Percentiles rank a stretch among this genome's conserved stretches.
phyloP scores from a whole-genome alignment of 139 green algal species.

The Chlorella sorokiniana region DNA sequence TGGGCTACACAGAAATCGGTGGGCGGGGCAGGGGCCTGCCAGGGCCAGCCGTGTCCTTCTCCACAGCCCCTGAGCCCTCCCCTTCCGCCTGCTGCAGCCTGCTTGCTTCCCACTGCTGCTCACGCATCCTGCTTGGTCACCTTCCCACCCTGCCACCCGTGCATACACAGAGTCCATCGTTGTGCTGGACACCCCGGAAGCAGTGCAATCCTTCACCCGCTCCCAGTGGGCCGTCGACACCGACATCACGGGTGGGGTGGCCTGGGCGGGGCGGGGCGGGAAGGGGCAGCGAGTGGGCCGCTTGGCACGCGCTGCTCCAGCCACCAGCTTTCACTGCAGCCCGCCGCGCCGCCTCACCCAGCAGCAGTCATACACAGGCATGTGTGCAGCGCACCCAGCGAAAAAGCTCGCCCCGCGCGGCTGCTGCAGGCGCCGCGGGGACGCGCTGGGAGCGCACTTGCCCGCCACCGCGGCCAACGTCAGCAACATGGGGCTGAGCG shows the following conservation, averaged over 20 bases:
- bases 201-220: slow-evolving; percentile 34
- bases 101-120: not conserved
- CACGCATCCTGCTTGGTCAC: not conserved
- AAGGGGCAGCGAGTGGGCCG: too few relatives aligned
- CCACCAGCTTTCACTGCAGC: not conserved
- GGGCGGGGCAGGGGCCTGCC: not conserved
- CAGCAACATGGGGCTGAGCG: slow-evolving; percentile 30
- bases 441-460: slow-evolving; percentile 9
- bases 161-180: slow-evolving; percentile 23
- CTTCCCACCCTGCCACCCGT: not conserved
- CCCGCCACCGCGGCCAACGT: slow-evolving; percentile 33
- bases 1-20: slow-evolving; percentile 43
- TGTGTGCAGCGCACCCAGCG: too few relatives aligned
- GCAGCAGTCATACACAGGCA: too few relatives aligned
- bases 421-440: slow-evolving; percentile 11
- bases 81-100: not conserved
- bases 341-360: too few relatives aligned
- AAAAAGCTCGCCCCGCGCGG: too few relatives aligned
- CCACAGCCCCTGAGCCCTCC: not conserved
- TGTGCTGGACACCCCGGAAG: slow-evolving; percentile 41
- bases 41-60: not conserved
- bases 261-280: too few relatives aligned
- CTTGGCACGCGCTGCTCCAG: too few relatives aligned
- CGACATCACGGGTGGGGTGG: slow-evolving; percentile 23
- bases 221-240: slow-evolving; percentile 29